Evolutionary conservation across 2,329 filamentous ascomycete genomes (phyloP).

Genomic region (Trichoderma asperellum): DNA sequence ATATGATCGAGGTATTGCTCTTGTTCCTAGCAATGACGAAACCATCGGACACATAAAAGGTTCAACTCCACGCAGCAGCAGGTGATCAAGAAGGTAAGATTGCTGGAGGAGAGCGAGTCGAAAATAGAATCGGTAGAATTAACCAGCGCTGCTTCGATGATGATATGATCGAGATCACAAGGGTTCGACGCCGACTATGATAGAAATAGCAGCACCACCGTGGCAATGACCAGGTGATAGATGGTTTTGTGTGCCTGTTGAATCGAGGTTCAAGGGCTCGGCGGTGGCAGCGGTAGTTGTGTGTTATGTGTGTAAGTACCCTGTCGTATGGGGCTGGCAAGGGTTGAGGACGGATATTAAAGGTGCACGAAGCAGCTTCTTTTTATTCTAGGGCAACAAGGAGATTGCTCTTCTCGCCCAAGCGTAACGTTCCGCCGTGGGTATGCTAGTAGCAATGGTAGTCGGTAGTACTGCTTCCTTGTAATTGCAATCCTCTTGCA

Average conservation of each 20-base stretch:
- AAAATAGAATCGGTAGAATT: neutral
- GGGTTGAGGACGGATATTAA: constrained; percentile 25
- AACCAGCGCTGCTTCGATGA: neutral
- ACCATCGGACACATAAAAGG: constrained; percentile 38
- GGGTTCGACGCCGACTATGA: constrained; percentile 13
- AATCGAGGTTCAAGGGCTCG: constrained; percentile 6
- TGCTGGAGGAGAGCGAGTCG: neutral
- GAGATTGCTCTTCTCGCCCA: constrained; percentile 25
- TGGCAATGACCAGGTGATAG: neutral
- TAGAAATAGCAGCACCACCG: constrained; percentile 5
- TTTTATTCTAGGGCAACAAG: constrained; percentile 18
- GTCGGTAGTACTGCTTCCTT: neutral
- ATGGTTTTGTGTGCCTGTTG: neutral
- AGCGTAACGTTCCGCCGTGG: constrained; percentile 23
- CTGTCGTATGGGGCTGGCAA: constrained; percentile 11
- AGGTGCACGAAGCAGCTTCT: constrained; percentile 21
- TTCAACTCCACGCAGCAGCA: constrained; percentile 18
- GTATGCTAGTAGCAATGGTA: neutral
- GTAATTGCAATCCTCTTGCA: neutral
- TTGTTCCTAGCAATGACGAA: constrained; percentile 33
- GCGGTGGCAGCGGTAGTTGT: neutral
- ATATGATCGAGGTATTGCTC: constrained; percentile 29
- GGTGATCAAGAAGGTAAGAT: constrained; percentile 7
- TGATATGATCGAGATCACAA: constrained; percentile 7
- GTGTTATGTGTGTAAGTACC: neutral